Evolutionary conservation across 805 yeast species (phyloP).

Genomic region (Schwanniomyces polymorphus): DNA sequence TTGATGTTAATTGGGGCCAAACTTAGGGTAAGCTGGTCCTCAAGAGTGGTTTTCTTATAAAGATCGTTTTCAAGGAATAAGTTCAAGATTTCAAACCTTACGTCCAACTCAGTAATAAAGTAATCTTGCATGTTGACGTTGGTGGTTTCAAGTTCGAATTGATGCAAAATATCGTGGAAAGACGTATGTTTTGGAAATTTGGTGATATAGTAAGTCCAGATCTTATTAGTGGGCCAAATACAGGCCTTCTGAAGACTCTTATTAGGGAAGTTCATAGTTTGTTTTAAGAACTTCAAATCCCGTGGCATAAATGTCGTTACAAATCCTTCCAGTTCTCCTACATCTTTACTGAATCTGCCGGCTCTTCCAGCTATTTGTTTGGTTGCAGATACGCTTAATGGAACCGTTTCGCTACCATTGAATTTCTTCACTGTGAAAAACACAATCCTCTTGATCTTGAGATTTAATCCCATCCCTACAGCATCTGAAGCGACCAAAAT

Average conservation of each 20-base stretch:
- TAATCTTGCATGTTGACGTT: constrained; percentile 20
- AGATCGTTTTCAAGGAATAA: constrained; percentile 39
- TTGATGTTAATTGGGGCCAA: constrained; percentile 57
- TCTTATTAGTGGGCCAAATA: constrained; percentile 76
- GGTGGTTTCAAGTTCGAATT: constrained; percentile 44
- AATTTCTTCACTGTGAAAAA: constrained; percentile 70
- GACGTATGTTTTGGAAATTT: constrained; percentile 54
- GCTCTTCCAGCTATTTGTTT: constrained; percentile 98
- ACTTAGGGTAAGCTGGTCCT: constrained; percentile 57
- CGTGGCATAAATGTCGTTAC: constrained; percentile 52
- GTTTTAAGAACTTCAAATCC: constrained; percentile 46
- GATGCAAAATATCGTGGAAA: constrained; percentile 45
- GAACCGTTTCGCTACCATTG: constrained; percentile 55
- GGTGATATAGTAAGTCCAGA: constrained; percentile 67
- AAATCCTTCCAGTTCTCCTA: constrained; percentile 42
- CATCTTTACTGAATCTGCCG: constrained; percentile 60
- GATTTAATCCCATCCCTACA: constrained; percentile 94
- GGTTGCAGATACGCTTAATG: constrained; percentile 61
- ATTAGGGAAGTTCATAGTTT: constrained; percentile 52
- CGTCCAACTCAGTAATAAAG: constrained; percentile 37
- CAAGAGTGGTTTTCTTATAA: constrained; percentile 36
- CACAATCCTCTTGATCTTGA: constrained; percentile 77
- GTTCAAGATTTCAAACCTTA: constrained; percentile 40
- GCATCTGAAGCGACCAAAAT: constrained; percentile 96
- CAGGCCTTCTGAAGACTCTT: constrained; percentile 58